Percentiles rank a stretch among this genome's conserved stretches.
Evolutionary conservation across 305 asterid genomes (phyloP).

Genomic region (Fraxinus sp.): DNA sequence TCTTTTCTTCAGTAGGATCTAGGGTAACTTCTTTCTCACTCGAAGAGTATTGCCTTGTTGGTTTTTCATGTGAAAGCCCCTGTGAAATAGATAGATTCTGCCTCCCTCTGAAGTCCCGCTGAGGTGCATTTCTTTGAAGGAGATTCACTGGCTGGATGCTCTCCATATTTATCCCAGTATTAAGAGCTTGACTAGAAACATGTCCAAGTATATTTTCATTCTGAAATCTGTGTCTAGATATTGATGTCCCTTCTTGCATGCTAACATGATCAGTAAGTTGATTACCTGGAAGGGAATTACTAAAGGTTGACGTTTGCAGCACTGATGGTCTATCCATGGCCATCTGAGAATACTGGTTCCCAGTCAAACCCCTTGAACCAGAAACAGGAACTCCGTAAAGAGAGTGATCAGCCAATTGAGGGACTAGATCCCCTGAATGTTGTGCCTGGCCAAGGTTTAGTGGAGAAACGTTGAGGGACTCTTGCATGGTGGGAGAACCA

Average conservation of each 20-base stretch:
- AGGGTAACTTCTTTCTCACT: constrained; percentile 59
- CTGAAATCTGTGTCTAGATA: constrained; percentile 52
- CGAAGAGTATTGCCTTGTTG: constrained; percentile 34
- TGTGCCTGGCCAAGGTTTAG: constrained; percentile 55
- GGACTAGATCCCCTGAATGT: constrained; percentile 41
- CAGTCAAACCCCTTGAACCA: constrained; percentile 60
- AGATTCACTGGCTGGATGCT: constrained; percentile 50
- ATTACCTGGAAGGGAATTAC: constrained; percentile 49
- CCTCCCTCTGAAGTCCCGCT: constrained; percentile 40
- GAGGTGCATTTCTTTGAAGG: constrained; percentile 41
- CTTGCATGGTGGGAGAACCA: constrained; percentile 58
- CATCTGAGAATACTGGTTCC: constrained; percentile 53
- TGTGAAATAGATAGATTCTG: constrained; percentile 43
- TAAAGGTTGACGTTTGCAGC: constrained; percentile 45
- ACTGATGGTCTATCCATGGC: constrained; percentile 46
- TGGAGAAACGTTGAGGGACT: constrained; percentile 50
- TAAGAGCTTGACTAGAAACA: constrained; percentile 42
- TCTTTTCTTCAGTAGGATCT: constrained; percentile 87
- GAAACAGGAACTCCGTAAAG: constrained; percentile 85
- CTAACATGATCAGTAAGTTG: constrained; percentile 55
- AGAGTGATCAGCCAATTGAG: constrained; percentile 74
- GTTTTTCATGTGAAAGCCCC: constrained; percentile 43
- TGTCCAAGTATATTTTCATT: constrained; percentile 46
- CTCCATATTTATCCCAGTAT: constrained; percentile 37
- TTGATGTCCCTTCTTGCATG: constrained; percentile 41